phyloP scores from a whole-genome alignment of 306 rosid species.

The Castanea crenata region DNA sequence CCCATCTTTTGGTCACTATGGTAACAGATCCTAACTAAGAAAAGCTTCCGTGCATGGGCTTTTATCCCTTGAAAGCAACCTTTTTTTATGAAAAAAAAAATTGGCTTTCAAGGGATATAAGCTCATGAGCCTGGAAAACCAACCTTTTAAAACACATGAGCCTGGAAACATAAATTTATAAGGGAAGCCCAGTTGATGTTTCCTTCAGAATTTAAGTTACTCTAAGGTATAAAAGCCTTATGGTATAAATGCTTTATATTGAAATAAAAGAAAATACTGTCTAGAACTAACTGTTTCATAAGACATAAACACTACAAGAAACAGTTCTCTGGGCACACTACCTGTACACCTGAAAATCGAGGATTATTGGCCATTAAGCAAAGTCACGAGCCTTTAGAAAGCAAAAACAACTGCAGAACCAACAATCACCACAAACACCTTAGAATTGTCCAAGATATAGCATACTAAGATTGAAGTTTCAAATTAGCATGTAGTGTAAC shows the following conservation, averaged over 20 bases:
- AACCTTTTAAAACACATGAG: neutral
- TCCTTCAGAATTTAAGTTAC: neutral
- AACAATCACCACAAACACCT: slow-evolving; percentile 15
- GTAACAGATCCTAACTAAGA: neutral
- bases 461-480: neutral
- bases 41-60: slow-evolving; percentile 5
- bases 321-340: slow-evolving; percentile 19
- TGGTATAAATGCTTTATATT: neutral
- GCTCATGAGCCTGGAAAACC: neutral
- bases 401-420: slow-evolving; percentile 36
- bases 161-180: neutral
- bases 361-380: slow-evolving; percentile 72
- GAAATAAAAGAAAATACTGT: neutral
- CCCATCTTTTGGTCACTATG: neutral
- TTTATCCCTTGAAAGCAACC: neutral
- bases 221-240: neutral
- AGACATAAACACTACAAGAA: neutral
- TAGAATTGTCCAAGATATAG: neutral
- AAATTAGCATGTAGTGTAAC: neutral
- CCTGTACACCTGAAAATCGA: slow-evolving; percentile 79
- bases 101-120: too few species aligned
- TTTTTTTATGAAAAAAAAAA: neutral
- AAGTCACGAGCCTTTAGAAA: slow-evolving; percentile 13
- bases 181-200: neutral
- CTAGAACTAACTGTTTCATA: neutral